phyloP scores from a whole-genome alignment of 2,329 filamentous ascomycete species.

The Tolypocladium endophyticum region DNA sequence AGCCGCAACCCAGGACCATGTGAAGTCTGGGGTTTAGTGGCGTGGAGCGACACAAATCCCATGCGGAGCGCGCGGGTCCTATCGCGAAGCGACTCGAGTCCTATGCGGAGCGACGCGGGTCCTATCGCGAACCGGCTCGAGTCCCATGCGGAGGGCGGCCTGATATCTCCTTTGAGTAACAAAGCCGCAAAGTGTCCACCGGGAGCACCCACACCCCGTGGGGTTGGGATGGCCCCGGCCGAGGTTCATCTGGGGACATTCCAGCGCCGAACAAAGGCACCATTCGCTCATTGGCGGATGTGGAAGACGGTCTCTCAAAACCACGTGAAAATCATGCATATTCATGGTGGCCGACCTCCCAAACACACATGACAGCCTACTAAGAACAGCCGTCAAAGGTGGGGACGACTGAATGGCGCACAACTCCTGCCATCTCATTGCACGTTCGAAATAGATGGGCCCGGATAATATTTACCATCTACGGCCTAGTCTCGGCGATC shows the following conservation, averaged over 20 bases:
- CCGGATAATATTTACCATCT: neutral
- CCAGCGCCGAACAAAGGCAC: too few species aligned
- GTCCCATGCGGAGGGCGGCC: neutral
- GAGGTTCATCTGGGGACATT: neutral
- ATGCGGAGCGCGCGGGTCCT: neutral
- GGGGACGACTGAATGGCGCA: neutral
- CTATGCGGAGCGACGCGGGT: too few species aligned
- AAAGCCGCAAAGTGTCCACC: neutral
- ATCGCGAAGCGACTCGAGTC: too few species aligned
- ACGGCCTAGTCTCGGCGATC: neutral
- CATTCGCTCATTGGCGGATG: neutral
- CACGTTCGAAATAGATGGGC: neutral
- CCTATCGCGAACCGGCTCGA: too few species aligned
- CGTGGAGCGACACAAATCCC: neutral
- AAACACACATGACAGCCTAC: neutral
- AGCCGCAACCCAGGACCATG: neutral
- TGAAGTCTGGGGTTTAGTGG: neutral
- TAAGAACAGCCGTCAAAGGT: neutral
- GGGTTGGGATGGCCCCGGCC: neutral
- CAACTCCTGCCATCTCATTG: neutral
- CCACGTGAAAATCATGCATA: neutral
- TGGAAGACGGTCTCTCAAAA: neutral
- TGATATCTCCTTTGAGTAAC: neutral
- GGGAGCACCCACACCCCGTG: neutral
- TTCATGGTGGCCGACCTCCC: neutral